Evolutionary conservation across 2,329 filamentous ascomycete species (phyloP), one percentile per base, ranked within the genome.

Genomic region (Xylariaceae sp.): DNA sequence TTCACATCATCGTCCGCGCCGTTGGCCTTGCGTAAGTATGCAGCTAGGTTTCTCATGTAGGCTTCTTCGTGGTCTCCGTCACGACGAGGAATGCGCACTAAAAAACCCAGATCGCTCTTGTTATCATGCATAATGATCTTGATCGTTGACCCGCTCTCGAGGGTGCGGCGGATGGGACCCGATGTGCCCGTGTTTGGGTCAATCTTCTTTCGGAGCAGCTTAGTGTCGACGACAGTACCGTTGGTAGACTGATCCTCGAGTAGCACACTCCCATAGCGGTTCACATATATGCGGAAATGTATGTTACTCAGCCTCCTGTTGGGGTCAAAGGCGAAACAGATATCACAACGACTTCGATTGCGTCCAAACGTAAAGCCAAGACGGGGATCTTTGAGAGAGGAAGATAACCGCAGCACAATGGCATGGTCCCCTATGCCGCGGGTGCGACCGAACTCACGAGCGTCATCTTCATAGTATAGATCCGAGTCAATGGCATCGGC

Each of bases 221-320:
- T 76, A 20, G 83, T 80, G 72, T 97, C 92, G 51, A 97, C 91
- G 55, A 91, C 79, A 3, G 94, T 97, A 23, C 94, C 94, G 66
- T 97, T 99, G n/a, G 92, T 97, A 0, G 94, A 97, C 68, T 86
- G 83, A 68, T 99, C 94, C 70, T 96, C 87, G 10, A 97, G 77
- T 91, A 99, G 96, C 60, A 97, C 81, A 51, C 89, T 86, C 23
- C 89, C 91, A 59, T 90, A 84, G n/a, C 85, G 78, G 64, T 95
- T 99, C 64, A 96, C 80, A 67, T 88, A 96, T 57, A 99, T 96
- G 47, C 91, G 87, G 70, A 97, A 99, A 70, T 99, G 94, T n/a
- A 89, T 81, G 68, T 97, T 97, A 77, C 93, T 97, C 55, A 99
- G 82, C 36, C 89, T 83, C 69, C 84, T 88, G 46, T 83, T 77